Evolutionary conservation across 1,284 basidiomycete genomes (phyloP).

Genomic region (Malassezia obtusa): DNA sequence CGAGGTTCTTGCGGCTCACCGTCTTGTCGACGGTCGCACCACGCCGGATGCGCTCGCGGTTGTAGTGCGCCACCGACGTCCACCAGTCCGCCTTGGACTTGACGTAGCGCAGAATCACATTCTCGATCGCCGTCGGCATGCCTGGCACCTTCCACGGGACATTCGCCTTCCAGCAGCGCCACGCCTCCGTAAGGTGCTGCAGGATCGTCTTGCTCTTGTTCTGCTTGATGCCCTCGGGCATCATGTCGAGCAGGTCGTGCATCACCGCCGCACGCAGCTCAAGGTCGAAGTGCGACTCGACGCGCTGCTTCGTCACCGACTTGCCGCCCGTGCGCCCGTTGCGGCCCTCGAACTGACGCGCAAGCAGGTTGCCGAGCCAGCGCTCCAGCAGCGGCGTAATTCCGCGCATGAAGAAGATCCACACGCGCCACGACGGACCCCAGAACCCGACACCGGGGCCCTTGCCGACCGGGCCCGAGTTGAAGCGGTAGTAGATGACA

Average conservation of each 20-base stretch:
- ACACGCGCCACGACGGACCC: slow-evolving; percentile 98
- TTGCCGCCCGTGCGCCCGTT: slow-evolving; percentile 72
- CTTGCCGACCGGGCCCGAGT: slow-evolving; percentile 97
- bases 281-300: slow-evolving; percentile 95
- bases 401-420: slow-evolving; percentile 98
- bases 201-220: slow-evolving; percentile 98
- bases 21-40: slow-evolving; percentile 99
- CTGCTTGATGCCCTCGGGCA: slow-evolving; percentile 97
- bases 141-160: slow-evolving; percentile 95
- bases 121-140: slow-evolving; percentile 97
- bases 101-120: slow-evolving; percentile 97
- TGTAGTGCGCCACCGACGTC: slow-evolving; percentile 85
- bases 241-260: slow-evolving; percentile 83
- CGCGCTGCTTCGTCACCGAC: slow-evolving; percentile 97
- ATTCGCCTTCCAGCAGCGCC: slow-evolving; percentile 95
- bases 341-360: slow-evolving; percentile 90
- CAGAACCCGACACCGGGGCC: slow-evolving; percentile 99
- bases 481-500: slow-evolving; percentile 80
- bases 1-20: slow-evolving; percentile 89
- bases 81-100: slow-evolving; percentile 99
- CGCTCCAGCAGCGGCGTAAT: slow-evolving; percentile 93
- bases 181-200: slow-evolving; percentile 93
- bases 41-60: slow-evolving; percentile 84
- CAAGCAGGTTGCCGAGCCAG: slow-evolving; percentile 95
- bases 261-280: slow-evolving; percentile 96